A percentile compares a stretch with the other conserved stretches of the same genome.
phyloP scores from a whole-genome alignment of 2,329 filamentous ascomycete species.

The Macroventuria anomochaeta region DNA sequence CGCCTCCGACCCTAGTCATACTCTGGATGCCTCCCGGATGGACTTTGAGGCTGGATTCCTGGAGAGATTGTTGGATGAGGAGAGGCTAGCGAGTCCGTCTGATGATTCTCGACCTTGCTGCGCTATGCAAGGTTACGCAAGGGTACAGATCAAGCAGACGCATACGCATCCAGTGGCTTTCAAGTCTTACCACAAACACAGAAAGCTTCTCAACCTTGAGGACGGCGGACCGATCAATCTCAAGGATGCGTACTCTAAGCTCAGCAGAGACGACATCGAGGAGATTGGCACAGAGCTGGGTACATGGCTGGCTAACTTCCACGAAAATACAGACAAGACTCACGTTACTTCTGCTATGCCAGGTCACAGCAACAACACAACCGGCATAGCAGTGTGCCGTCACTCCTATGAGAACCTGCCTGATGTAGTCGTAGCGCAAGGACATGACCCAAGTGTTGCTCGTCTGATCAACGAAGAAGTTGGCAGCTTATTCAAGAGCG shows the following conservation, averaged over 20 bases:
- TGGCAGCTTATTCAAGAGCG: conserved; percentile 33
- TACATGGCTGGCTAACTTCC: conserved; percentile 43
- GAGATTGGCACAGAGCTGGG: conserved; percentile 37
- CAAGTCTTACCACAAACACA: conserved; percentile 32
- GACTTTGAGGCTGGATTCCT: conserved; percentile 44
- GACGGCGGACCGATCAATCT: conserved; percentile 42
- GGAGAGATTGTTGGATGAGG: conserved; percentile 18
- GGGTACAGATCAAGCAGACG: neutral
- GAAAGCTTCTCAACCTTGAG: conserved; percentile 39
- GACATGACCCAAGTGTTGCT: conserved; percentile 20
- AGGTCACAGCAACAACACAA: conserved; percentile 22
- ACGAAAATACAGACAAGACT: conserved; percentile 24
- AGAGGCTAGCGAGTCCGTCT: too few species aligned
- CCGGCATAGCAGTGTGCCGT: conserved; percentile 38
- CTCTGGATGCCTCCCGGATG: conserved; percentile 40
- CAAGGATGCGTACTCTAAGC: conserved; percentile 41
- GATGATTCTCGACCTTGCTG: too few species aligned
- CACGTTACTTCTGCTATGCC: neutral
- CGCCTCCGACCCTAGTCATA: conserved; percentile 29
- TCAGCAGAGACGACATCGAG: conserved; percentile 22
- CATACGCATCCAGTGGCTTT: conserved; percentile 29
- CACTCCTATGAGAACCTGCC: conserved; percentile 40
- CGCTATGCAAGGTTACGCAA: neutral
- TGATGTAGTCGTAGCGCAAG: conserved; percentile 28
- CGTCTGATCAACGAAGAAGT: neutral